Conservation (phyloP, 345 rosid genomes). For the Syzygium aqueum region DNA sequence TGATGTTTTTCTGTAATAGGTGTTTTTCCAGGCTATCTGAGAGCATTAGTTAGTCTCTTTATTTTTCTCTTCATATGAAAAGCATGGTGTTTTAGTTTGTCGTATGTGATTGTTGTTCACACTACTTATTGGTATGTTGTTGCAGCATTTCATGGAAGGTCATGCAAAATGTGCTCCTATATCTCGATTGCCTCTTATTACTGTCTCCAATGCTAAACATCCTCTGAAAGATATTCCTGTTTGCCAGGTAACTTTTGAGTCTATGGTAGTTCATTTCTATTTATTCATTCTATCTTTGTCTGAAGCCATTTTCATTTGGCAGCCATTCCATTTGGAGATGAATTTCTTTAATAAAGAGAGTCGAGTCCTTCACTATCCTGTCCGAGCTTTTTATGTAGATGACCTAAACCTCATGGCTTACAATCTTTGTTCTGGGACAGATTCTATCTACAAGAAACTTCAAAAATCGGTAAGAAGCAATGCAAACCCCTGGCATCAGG, state of each 20-base stretch:
- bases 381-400: slow-evolving; percentile 83
- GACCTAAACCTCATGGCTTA: slow-evolving; percentile 81
- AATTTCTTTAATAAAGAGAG: slow-evolving; percentile 92
- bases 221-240: slow-evolving; percentile 79
- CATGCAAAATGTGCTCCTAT: slow-evolving; percentile 93
- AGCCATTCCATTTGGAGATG: slow-evolving; percentile 97
- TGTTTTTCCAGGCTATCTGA: neutral
- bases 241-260: slow-evolving; percentile 51
- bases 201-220: slow-evolving; percentile 62
- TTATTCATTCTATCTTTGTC: slow-evolving; percentile 11
- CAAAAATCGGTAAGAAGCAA: slow-evolving; percentile 52
- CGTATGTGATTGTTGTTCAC: neutral
- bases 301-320: slow-evolving; percentile 29
- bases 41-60: neutral
- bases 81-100: neutral
- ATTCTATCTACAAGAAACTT: slow-evolving; percentile 74
- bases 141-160: slow-evolving; percentile 98
- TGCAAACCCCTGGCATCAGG: neutral
- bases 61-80: neutral
- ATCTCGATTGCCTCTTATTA: slow-evolving; percentile 80
- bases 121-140: neutral
- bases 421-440: slow-evolving; percentile 79
- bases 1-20: neutral
- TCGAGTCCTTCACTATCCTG: slow-evolving; percentile 94
- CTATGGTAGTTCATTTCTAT: slow-evolving; percentile 3